Evolutionary conservation across 306 rosid genomes (phyloP), one percentile per base, ranked within the genome.

Genomic region (Vigna radiata): DNA sequence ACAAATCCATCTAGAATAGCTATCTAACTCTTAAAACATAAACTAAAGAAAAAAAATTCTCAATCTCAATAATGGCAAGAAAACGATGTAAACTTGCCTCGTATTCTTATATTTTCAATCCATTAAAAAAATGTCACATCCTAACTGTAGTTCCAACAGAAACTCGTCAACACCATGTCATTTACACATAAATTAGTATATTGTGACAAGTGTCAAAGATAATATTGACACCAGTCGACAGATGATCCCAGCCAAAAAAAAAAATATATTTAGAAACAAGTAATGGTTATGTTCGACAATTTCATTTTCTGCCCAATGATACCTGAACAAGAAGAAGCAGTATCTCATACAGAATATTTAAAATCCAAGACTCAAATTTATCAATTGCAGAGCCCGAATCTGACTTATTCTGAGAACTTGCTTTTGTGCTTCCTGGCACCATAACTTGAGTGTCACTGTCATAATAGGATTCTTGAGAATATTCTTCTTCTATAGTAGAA

Each of bases 301-400:
- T 31, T 44, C 55, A 46, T 79, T 62, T 33, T 47, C 75, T 44
- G 50, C 56, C 53, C 17, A 75, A 37, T 43, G 53, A 67, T 91
- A 96, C 99, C 97, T 96, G 99, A 81, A 96, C 97, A 83, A 96
- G 99, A 84, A 89, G 96, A 37, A 96, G 97, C 68, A 93, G 87
- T 63, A 86, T 91, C 88, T 93, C 98, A 76, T 84, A 87, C 83
- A 96, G 90, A 88, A 92, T 92, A 82, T 86, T 88, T 54, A 92
- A 85, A 86, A 96, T 96, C 99, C 99, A 96, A 44, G 93, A 83
- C 81, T 86, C 96, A 75, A 96, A 93, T 76, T 83, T 83, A 79
- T 85, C 76, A 79, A 92, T 89, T 73, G 99, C 95, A 18, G 96
- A 88, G 73, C 67, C 74, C 37, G 79, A 48, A 72, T 84, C 88